Evolutionary conservation across 1,284 basidiomycete species (phyloP).

Genomic region (Dichomitus squalens): DNA sequence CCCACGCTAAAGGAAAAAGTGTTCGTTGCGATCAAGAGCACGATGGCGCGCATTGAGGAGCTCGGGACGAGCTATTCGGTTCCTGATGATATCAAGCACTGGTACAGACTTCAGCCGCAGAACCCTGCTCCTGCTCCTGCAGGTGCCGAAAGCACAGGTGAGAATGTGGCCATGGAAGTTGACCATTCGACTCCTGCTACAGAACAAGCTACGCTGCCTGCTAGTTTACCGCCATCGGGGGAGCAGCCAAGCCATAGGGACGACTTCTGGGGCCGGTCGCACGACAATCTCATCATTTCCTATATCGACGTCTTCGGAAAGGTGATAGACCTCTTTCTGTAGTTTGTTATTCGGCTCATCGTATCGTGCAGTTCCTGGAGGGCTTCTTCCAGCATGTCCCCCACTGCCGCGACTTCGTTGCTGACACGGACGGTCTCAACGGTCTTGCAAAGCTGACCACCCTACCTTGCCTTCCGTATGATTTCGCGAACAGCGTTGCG

Average conservation of each 20-base stretch:
- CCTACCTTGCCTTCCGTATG: slow-evolving; percentile 88
- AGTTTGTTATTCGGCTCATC: slow-evolving; percentile 11
- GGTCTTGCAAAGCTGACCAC: slow-evolving; percentile 78
- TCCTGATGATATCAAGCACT: slow-evolving; percentile 60
- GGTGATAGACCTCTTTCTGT: slow-evolving; percentile 40
- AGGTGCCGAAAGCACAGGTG: slow-evolving; percentile 31
- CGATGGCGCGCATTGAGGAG: slow-evolving; percentile 74
- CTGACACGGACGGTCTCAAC: slow-evolving; percentile 73
- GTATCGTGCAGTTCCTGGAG: slow-evolving; percentile 73
- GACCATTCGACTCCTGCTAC: slow-evolving; percentile 6
- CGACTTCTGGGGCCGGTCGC: slow-evolving; percentile 47
- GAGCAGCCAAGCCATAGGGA: slow-evolving; percentile 33
- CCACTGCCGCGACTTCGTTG: slow-evolving; percentile 91
- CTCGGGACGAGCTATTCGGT: slow-evolving; percentile 65
- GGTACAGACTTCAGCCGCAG: slow-evolving; percentile 56
- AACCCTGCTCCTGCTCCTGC: slow-evolving; percentile 32
- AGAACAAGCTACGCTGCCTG: not conserved
- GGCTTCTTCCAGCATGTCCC: slow-evolving; percentile 91
- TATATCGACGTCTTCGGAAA: slow-evolving; percentile 78
- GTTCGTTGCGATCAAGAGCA: slow-evolving; percentile 73
- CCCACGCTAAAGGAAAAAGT: slow-evolving; percentile 83
- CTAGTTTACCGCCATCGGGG: not conserved
- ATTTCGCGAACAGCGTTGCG: slow-evolving; percentile 82
- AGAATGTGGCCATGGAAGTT: slow-evolving; percentile 54
- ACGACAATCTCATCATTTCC: slow-evolving; percentile 75